phyloP scores from a whole-genome alignment of 306 rosid genomes.

The Corylus heterophylla region DNA sequence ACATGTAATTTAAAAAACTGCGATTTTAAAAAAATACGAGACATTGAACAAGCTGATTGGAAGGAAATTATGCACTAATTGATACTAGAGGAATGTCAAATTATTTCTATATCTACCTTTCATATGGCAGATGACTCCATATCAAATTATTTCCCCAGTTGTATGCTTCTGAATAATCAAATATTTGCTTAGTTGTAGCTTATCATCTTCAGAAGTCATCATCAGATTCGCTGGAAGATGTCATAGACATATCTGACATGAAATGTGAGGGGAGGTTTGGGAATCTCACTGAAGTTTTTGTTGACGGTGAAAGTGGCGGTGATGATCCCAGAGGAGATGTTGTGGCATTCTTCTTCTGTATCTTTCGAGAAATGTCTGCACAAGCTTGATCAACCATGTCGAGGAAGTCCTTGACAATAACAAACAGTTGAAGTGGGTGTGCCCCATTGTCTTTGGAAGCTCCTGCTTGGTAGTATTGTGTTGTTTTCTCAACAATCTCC shows the following conservation, averaged over 20 bases:
- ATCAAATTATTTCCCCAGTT: background rate
- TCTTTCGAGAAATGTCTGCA: conserved; percentile 40
- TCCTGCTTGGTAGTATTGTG: conserved; percentile 64
- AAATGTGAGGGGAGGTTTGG: conserved; percentile 49
- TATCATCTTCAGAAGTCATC: conserved; percentile 49
- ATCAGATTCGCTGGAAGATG: conserved; percentile 55
- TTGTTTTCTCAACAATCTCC: conserved; percentile 69
- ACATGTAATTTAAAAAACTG: no score
- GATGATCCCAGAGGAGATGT: conserved; percentile 16
- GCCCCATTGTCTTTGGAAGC: conserved; percentile 41
- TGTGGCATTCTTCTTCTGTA: conserved; percentile 48
- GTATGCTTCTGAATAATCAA: background rate
- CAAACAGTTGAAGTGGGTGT: conserved; percentile 60
- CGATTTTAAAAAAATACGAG: no score
- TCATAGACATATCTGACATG: conserved; percentile 34
- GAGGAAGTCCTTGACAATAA: conserved; percentile 63
- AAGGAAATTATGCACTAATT: background rate
- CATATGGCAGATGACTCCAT: background rate
- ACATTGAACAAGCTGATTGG: no score
- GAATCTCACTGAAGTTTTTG: conserved; percentile 30
- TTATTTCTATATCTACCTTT: conserved; percentile 1
- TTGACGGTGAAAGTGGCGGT: conserved; percentile 60
- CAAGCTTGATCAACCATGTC: conserved; percentile 64
- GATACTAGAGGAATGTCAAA: background rate
- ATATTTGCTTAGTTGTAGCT: background rate